Evolutionary conservation across 169 alveolate genomes (phyloP).

Genomic region (Cryptosporidium xiaoi): DNA sequence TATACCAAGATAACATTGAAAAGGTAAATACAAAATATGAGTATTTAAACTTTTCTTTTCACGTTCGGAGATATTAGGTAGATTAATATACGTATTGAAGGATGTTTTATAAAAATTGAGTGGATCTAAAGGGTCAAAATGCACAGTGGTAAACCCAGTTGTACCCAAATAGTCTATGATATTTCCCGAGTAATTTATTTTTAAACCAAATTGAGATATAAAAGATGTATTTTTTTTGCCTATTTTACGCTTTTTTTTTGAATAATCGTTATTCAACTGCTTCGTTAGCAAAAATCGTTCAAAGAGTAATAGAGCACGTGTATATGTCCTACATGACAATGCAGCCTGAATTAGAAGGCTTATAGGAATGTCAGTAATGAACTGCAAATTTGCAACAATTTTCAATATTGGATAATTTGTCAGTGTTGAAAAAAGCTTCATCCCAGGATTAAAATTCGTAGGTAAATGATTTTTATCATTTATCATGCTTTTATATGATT

Average conservation of each 20-base stretch:
- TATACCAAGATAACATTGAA: constrained; percentile 50
- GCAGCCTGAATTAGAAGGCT: constrained; percentile 65
- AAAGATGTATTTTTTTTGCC: not conserved
- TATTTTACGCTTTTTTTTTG: constrained; percentile 23
- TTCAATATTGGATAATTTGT: constrained; percentile 36
- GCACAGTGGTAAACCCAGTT: constrained; percentile 34
- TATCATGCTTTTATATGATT: not conserved
- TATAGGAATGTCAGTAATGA: constrained; percentile 57
- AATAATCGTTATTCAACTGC: constrained; percentile 1
- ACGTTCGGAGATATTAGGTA: constrained; percentile 16
- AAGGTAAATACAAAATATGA: constrained; percentile 63
- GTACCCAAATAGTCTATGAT: constrained; percentile 63
- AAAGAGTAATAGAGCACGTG: constrained; percentile 62
- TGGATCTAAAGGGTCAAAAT: constrained; percentile 67
- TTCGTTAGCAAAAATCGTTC: constrained; percentile 36
- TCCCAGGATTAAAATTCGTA: not conserved
- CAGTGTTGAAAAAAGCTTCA: constrained; percentile 15
- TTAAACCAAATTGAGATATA: constrained; percentile 53
- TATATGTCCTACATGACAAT: constrained; percentile 47
- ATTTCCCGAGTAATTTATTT: constrained; percentile 48
- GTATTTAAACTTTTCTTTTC: constrained; percentile 21
- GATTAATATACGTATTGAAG: not conserved
- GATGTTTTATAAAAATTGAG: constrained; percentile 35
- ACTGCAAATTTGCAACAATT: constrained; percentile 47
- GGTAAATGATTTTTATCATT: not conserved